Base-by-base conservation (phyloP, 768 basidiomycete species). In the Amanita pallidorosea region DNA sequence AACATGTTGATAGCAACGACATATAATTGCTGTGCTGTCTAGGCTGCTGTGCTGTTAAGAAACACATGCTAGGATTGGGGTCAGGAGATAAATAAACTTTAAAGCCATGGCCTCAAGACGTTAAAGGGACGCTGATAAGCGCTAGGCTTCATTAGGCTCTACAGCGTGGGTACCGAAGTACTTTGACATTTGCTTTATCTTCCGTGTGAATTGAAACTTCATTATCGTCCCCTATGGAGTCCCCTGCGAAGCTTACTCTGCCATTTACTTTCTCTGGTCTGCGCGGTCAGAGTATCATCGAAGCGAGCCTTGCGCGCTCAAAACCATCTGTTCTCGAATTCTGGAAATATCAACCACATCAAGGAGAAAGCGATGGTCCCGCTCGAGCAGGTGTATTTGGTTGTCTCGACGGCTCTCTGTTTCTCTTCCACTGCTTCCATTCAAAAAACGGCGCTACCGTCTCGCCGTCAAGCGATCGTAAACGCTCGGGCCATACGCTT, bases 351-450 rank as follows among this genome's bases (percentile, higher is more conserved):
- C n/a, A 44, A 35, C 54, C 15, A 9, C 20, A 33, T 18, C 44
- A 7, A 56, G 54, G 23, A 46, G 29, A 23, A 37, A 18, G 53
- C 5, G 61, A 53, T 4, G 55, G 38, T 5, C 47, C 53, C 20
- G 47, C 52, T n/a, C 58, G 56, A 35, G 64, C 65, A 6, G 58
- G 66, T 35, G 62, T 69, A 1, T 53, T 74, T 48, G 73, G 72
- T 4, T 72, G 72, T 51, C 56, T 69, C 48, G 72, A 76, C 55
- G 71, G 70, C 34, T 69, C 70, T 17, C 51, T 75, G 42, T 75
- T 72, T 60, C 62, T 73, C 20, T 69, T 75, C 47, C 65, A 60
- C 35, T 56, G 60, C 41, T 49, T 58, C 11, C 52, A 45, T 38
- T 54, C 49, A 27, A 44, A 53, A 8, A 47, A 55, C 27, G 51